A percentile compares a stretch with the other conserved stretches of the same genome.
Conservation (phyloP, 1,139 yeast species). For the Geotrichum europaeum region DNA sequence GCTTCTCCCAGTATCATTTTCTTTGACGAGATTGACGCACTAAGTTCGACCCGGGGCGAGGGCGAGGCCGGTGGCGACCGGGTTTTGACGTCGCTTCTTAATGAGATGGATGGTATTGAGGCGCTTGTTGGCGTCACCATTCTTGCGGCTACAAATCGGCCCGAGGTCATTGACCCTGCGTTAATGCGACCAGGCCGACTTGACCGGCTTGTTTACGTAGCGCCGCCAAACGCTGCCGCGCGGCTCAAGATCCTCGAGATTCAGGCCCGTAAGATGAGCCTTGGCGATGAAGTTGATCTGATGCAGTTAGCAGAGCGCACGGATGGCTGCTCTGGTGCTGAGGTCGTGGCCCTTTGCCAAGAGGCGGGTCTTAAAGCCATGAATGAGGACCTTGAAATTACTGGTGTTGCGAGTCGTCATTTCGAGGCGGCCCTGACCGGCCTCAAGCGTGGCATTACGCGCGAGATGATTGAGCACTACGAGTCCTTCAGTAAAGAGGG, state of each 20-base stretch:
- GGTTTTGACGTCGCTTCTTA: slow-evolving; percentile 80
- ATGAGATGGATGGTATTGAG: slow-evolving; percentile 95
- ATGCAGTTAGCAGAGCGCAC: slow-evolving; percentile 57
- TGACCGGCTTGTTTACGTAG: slow-evolving; percentile 85
- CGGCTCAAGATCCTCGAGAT: slow-evolving; percentile 69
- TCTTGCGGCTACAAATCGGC: slow-evolving; percentile 93
- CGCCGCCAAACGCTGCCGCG: slow-evolving; percentile 82
- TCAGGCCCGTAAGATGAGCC: slow-evolving; percentile 51
- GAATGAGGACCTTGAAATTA: slow-evolving; percentile 61
- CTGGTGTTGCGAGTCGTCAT: slow-evolving; percentile 52
- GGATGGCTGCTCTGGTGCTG: slow-evolving; percentile 96
- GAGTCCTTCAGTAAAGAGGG: slow-evolving; percentile 47
- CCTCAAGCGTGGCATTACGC: slow-evolving; percentile 71
- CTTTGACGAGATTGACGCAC: slow-evolving; percentile 93
- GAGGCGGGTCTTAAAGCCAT: slow-evolving; percentile 93
- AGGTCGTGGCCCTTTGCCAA: slow-evolving; percentile 82
- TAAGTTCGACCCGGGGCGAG: slow-evolving; percentile 66
- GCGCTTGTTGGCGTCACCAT: slow-evolving; percentile 87
- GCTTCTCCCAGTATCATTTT: slow-evolving; percentile 90
- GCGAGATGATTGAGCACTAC: slow-evolving; percentile 76
- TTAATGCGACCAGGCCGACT: slow-evolving; percentile 88
- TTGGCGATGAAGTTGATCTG: slow-evolving; percentile 40
- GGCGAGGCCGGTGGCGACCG: slow-evolving; percentile 72
- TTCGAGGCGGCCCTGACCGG: slow-evolving; percentile 64
- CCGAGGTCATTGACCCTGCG: slow-evolving; percentile 88